Percentiles rank a stretch among this genome's conserved stretches.
These are phyloP conservation scores for Raddia distichophylla DNA, from an alignment of 176 grass and related monocot genomes.

Conservation along the genomic window DNA sequence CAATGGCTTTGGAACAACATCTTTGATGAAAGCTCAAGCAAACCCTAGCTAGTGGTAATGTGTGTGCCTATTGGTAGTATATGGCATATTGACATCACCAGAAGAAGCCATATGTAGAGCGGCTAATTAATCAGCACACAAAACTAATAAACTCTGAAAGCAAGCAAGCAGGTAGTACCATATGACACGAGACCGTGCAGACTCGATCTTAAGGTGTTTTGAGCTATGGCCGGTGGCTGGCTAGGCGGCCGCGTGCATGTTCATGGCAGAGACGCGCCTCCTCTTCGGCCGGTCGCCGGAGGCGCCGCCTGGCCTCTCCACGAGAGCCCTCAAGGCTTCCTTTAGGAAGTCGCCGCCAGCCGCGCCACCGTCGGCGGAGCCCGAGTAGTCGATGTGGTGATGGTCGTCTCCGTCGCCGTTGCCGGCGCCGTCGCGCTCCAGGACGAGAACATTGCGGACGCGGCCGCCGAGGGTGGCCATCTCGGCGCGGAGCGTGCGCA, in stretches of 20 bases:
- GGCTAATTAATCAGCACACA: constrained; percentile 39
- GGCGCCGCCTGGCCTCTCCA: constrained; percentile 52
- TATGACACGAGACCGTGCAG: constrained; percentile 42
- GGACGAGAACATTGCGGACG: constrained; percentile 83
- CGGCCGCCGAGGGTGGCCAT: constrained; percentile 94
- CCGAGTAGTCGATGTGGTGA: background rate
- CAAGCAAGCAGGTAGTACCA: constrained; percentile 19
- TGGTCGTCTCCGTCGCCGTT: constrained; percentile 9
- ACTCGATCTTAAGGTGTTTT: background rate
- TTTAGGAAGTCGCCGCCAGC: constrained; percentile 51
- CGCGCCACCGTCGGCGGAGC: background rate
- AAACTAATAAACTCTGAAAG: constrained; percentile 31
- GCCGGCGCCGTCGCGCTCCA: constrained; percentile 50
- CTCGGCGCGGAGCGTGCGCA: constrained; percentile 84
- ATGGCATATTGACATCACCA: constrained; percentile 43
- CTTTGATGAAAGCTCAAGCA: constrained; percentile 56
- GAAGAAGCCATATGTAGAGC: constrained; percentile 31
- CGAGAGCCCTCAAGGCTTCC: constrained; percentile 68
- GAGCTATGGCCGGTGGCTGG: constrained; percentile 3
- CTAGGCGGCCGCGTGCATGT: constrained; percentile 55
- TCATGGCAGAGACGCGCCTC: constrained; percentile 69
- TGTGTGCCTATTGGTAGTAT: constrained; percentile 32
- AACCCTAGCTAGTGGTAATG: constrained; percentile 50
- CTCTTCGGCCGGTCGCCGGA: constrained; percentile 70
- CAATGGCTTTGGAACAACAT: constrained; percentile 42